phyloP scores from a whole-genome alignment of 805 yeast species.

The Zygosaccharomyces bailii region DNA sequence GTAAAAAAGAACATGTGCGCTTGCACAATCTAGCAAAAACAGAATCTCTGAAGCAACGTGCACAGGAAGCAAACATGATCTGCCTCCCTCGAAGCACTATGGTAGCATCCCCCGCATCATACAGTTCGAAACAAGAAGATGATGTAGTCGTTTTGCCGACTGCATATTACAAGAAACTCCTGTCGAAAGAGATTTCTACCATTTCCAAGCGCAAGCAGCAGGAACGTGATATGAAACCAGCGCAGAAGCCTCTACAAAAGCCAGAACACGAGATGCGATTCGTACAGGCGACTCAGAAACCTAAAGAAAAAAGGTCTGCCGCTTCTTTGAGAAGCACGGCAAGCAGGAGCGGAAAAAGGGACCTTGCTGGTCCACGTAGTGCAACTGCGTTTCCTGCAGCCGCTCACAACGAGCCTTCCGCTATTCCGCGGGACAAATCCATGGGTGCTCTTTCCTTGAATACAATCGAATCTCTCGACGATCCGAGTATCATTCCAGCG shows the following conservation, averaged over 20 bases:
- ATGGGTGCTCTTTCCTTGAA: slow-evolving; percentile 40
- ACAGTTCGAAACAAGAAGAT: slow-evolving; percentile 48
- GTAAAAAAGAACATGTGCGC: slow-evolving; percentile 14
- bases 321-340: slow-evolving; percentile 1
- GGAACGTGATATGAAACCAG: slow-evolving; percentile 44
- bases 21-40: slow-evolving; percentile 11
- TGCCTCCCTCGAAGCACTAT: slow-evolving; percentile 58
- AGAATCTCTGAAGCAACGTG: slow-evolving; percentile 38
- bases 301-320: neutral
- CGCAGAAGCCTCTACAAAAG: slow-evolving; percentile 30
- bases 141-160: slow-evolving; percentile 63
- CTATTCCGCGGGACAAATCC: slow-evolving; percentile 19
- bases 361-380: slow-evolving; percentile 18
- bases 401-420: neutral
- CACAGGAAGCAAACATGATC: slow-evolving; percentile 46
- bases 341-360: slow-evolving; percentile 2
- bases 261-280: neutral
- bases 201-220: slow-evolving; percentile 5
- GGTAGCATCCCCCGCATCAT: slow-evolving; percentile 58
- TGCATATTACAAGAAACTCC: slow-evolving; percentile 57
- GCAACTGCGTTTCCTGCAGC: slow-evolving; percentile 8
- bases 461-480: slow-evolving; percentile 63
- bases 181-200: slow-evolving; percentile 38
- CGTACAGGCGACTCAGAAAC: neutral
- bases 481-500: slow-evolving; percentile 73